Evolutionary conservation across 2,329 filamentous ascomycete species (phyloP).

Genomic region (Ramularia endophylla): DNA sequence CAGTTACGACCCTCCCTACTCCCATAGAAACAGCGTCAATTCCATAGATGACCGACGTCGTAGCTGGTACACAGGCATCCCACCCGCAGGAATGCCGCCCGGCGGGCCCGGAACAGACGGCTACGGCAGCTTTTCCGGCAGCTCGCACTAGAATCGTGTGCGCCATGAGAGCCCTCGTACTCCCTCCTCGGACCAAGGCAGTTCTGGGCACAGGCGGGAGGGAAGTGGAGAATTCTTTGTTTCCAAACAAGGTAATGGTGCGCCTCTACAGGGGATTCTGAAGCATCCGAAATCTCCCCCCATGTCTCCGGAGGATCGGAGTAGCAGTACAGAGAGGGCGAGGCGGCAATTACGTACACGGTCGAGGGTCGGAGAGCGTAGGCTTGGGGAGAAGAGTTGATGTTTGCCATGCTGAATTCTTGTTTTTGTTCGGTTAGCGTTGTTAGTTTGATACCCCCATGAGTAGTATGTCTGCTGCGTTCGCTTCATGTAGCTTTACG

Average conservation of each 20-base stretch:
- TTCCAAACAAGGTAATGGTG: not conserved
- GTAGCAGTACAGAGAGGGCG: slow-evolving; percentile 4
- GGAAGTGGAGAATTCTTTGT: not conserved
- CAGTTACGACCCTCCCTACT: slow-evolving; percentile 13
- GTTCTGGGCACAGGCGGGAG: not conserved
- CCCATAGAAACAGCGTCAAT: slow-evolving; percentile 3
- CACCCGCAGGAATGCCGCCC: slow-evolving; percentile 8
- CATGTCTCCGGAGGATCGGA: not conserved
- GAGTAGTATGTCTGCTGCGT: too few relatives aligned
- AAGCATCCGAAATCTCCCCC: not conserved
- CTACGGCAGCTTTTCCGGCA: slow-evolving; percentile 17
- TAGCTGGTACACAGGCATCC: slow-evolving; percentile 18
- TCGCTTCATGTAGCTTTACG: too few relatives aligned
- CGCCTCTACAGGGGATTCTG: not conserved
- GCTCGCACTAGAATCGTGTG: slow-evolving; percentile 15
- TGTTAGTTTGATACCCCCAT: too few relatives aligned
- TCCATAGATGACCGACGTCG: slow-evolving; percentile 17
- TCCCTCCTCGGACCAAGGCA: not conserved
- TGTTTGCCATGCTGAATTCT: too few relatives aligned
- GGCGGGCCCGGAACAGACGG: slow-evolving; percentile 19
- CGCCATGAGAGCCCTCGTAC: too few relatives aligned
- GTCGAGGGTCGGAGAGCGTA: slow-evolving; percentile 1
- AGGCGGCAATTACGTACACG: slow-evolving; percentile 5
- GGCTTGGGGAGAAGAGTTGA: too few relatives aligned
- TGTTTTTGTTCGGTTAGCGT: too few relatives aligned